phyloP scores from a whole-genome alignment of 768 basidiomycete genomes.

The Auricularia heimuer region DNA sequence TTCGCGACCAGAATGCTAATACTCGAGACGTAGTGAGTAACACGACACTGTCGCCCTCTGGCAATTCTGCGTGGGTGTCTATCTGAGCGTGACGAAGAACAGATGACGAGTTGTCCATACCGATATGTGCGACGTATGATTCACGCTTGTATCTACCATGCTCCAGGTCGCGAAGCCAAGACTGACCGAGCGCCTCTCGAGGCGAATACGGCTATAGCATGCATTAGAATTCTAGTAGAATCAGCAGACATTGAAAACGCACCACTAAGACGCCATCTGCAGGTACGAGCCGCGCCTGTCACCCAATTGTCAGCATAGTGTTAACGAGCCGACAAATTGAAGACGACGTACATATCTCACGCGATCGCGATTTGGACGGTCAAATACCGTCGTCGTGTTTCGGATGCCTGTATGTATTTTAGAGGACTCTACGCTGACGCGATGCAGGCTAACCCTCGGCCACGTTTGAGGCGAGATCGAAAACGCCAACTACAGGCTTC shows the following conservation, averaged over 20 bases:
- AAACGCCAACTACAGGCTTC: conserved; percentile 93
- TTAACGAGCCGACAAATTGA: not conserved
- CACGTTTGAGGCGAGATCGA: conserved; percentile 91
- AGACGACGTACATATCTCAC: conserved; percentile 53
- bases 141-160: conserved; percentile 80
- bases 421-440: not conserved
- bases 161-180: conserved; percentile 93
- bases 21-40: conserved; percentile 72
- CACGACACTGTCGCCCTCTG: conserved; percentile 71
- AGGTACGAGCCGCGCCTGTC: conserved; percentile 74
- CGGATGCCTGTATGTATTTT: conserved; percentile 60
- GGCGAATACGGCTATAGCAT: conserved; percentile 68
- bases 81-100: not conserved
- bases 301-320: conserved; percentile 6
- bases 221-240: conserved; percentile 5
- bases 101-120: conserved; percentile 32
- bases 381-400: conserved; percentile 97
- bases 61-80: conserved; percentile 40
- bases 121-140: conserved; percentile 84
- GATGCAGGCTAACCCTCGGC: conserved; percentile 58
- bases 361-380: conserved; percentile 81
- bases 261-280: conserved; percentile 83
- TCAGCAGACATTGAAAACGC: conserved; percentile 17
- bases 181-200: conserved; percentile 88
- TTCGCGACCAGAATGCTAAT: conserved; percentile 77